These are phyloP conservation scores for Leccinum ochraceum DNA, from an alignment of 768 basidiomycete species.

Conservation along the genomic window DNA sequence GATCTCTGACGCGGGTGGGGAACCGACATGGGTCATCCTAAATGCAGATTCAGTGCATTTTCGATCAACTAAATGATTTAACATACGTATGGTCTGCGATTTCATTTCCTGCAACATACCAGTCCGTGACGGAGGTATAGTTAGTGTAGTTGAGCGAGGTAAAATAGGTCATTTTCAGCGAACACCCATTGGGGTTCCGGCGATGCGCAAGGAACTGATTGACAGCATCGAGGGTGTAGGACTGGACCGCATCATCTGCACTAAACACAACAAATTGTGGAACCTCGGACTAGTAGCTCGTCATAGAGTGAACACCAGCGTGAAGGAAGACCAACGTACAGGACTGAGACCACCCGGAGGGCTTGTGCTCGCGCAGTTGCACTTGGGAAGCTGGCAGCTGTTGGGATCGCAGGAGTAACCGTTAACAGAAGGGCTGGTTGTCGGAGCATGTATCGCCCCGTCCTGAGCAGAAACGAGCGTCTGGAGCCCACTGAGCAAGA, in stretches of 20 bases:
- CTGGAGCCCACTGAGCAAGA: neutral
- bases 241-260: conserved; percentile 5
- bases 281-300: neutral
- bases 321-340: neutral
- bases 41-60: neutral
- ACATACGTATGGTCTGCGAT: conserved; percentile 10
- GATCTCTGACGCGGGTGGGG: conserved; percentile 1
- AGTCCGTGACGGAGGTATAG: conserved; percentile 10
- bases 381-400: conserved; percentile 5
- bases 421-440: neutral
- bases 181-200: neutral
- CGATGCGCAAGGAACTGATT: conserved; percentile 6
- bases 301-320: neutral
- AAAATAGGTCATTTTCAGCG: conserved; percentile 6
- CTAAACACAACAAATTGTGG: conserved; percentile 3
- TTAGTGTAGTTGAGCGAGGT: conserved; percentile 9
- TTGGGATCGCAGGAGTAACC: conserved; percentile 2
- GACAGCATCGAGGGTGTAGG: conserved; percentile 5
- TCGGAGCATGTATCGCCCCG: neutral
- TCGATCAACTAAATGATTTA: neutral
- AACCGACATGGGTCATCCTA: conserved; percentile 6
- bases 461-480: neutral
- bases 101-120: conserved; percentile 8
- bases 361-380: conserved; percentile 3
- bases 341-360: conserved; percentile 5